Base-by-base conservation (phyloP, 1,284 basidiomycete species). In the Amylostereum areolatum region DNA sequence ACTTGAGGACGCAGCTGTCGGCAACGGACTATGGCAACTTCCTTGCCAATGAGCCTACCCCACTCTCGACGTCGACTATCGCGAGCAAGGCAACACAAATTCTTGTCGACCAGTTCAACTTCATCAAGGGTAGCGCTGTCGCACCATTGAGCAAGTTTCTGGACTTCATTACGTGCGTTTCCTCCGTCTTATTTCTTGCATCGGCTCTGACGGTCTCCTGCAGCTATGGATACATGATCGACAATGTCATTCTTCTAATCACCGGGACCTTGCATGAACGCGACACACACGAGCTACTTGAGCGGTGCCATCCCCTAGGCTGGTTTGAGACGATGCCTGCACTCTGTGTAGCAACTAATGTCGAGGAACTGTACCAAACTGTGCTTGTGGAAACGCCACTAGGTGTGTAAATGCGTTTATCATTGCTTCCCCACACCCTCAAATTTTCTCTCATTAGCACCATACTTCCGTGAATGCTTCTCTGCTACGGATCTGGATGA, bases 1-100 rank as follows among this genome's bases (percentile, higher is more conserved):
- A 97, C 70, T 85, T 97, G 66, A 77, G 91, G 55, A 92, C 94
- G 51, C 94, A 97, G 62, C 78, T 99, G 42, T 90, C 91, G 6
- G 85, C 95, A 5, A 99, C 96, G 8, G 97, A 99, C 73, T 99
- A 99, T 68, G 94, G 95, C 63, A 97, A 94, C 72, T 99, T 99
- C 66, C 85, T 99, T 45, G 85, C 96, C 34, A 98, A 97, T 65
- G 97, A 99, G 66, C 87, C 95, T 3, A 79, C 92, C n/a, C 96
- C 95, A 12, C 81, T 98, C 53, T 92, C 92, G 46, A 98, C 96
- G 5, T 87, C 92, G 4, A 95, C 92, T 45, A 97, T 99, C 63
- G 83, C 92, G 11, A 94, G 97, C 69, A 95, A 89, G 70, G 96
- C 97, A 11, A 97, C 95, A 0, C 86, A 93, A 62, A 80, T 93